Evolutionary conservation across 2,329 filamentous ascomycete genomes (phyloP), one percentile per base, ranked within the genome.

Genomic region (Pezizomycotina sp.): DNA sequence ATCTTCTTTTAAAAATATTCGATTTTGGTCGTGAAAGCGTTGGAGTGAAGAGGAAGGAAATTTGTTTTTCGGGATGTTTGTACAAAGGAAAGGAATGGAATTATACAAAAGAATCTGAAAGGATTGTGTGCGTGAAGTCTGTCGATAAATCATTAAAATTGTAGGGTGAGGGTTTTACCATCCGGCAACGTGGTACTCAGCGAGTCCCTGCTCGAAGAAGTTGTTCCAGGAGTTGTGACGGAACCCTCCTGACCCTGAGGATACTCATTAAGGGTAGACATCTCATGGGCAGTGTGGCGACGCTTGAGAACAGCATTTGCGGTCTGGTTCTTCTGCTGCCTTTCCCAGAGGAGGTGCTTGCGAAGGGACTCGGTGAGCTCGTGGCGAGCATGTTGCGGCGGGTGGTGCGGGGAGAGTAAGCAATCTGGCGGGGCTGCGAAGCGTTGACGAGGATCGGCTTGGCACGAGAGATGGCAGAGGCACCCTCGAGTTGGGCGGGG

Each of bases 301-400:
- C 86, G 73, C 64, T 92, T 91, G 39, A 92, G 66, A 36, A 86
- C 80, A 1, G 84, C 82, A 47, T 86, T 84, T 51, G 76, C 80
- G 5, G 82, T 86, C 21, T 79, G 77, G 41, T 81, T 82, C 67
- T 89, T 92, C 55, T 95, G 86, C 54, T 92, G 82, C 34, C 89
- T 77, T 57, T 98, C 89, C 79, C 82, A 92, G 10, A 95, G 69
- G 10, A 98, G 73, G 51, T 93, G 80, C 50, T 83, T 79, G 14
- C 89, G 74, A 3, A 98, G 72, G 14, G 82, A 92, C 56, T 92
- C 83, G 2, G 86, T 93, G 36, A 98, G 64, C 61, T 98, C 89
- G 81, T 91, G 6, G 81, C 77, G 38, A 98, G 68, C 89, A 98
- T 98, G 58, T 93, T 91, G 43, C 84, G 72, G 33, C 89, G 72